These are phyloP conservation scores for Aciculosporium take DNA, from an alignment of 2,329 filamentous ascomycete species.

Conservation along the genomic window DNA sequence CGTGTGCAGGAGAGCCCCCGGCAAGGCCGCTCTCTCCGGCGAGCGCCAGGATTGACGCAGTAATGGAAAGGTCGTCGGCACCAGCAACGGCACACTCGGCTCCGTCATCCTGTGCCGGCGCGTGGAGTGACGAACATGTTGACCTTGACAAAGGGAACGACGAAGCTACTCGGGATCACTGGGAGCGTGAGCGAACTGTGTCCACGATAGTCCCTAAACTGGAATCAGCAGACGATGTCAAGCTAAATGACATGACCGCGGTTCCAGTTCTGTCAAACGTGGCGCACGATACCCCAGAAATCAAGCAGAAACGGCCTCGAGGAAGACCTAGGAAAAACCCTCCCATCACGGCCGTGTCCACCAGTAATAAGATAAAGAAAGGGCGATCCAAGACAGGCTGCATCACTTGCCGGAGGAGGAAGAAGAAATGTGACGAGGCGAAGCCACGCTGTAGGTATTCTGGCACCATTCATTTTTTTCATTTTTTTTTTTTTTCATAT, in stretches of 20 bases:
- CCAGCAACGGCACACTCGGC: conserved; percentile 31
- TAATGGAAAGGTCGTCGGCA: conserved; percentile 23
- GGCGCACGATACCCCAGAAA: conserved; percentile 13
- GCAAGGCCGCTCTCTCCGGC: conserved; percentile 38
- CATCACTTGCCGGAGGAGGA: conserved; percentile 52
- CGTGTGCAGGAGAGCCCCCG: conserved; percentile 18
- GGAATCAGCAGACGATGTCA: conserved; percentile 42
- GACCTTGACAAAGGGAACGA: conserved; percentile 25
- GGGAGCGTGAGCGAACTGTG: conserved; percentile 34
- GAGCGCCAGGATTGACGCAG: conserved; percentile 34
- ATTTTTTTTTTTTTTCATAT: no score
- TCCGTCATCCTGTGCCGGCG: conserved; percentile 31
- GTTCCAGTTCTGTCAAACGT: conserved; percentile 15
- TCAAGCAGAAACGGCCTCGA: conserved; percentile 50
- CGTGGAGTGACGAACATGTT: conserved; percentile 28
- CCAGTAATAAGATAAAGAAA: conserved; percentile 61
- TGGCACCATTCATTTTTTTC: no score
- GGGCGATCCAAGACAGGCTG: conserved; percentile 58
- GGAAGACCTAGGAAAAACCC: conserved; percentile 76
- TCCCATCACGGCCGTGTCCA: conserved; percentile 38
- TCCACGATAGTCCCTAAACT: conserved; percentile 37
- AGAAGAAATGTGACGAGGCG: conserved; percentile 60
- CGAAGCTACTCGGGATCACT: conserved; percentile 34
- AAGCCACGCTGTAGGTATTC: conserved; percentile 44
- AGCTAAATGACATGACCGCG: conserved; percentile 37